A percentile compares a stretch with the other conserved stretches of the same genome.
Evolutionary conservation across 306 rosid genomes (phyloP).

Genomic region (Gastrolobium villosum): DNA sequence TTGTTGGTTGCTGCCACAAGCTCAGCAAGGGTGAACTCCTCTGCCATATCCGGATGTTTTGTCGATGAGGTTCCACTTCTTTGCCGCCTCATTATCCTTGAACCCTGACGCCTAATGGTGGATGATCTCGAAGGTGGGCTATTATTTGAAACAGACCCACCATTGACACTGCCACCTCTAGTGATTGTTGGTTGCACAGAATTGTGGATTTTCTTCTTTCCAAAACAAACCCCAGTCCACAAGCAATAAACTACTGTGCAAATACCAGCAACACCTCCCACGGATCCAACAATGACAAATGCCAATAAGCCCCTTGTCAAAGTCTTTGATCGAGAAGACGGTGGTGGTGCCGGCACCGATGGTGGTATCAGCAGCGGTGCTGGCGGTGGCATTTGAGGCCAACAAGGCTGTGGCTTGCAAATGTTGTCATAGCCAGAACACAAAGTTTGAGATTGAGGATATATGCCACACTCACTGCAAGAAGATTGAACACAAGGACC

Average conservation of each 20-base stretch:
- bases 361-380: conserved; percentile 14
- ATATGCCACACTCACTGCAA: conserved; percentile 70
- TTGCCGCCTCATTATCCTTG: conserved; percentile 89
- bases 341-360: background rate
- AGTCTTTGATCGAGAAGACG: conserved; percentile 47
- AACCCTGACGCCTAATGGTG: conserved; percentile 81
- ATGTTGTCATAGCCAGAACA: conserved; percentile 70
- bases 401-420: conserved; percentile 65
- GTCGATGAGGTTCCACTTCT: conserved; percentile 93
- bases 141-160: conserved; percentile 51
- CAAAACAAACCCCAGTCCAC: conserved; percentile 92
- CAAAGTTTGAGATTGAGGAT: conserved; percentile 60
- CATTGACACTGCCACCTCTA: conserved; percentile 74
- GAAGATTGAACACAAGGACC: conserved; percentile 81
- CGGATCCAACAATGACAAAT: conserved; percentile 83
- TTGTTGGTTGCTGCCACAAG: conserved; percentile 75
- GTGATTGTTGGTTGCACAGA: conserved; percentile 96
- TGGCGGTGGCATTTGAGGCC: conserved; percentile 28
- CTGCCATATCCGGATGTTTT: conserved; percentile 78
- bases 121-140: conserved; percentile 83
- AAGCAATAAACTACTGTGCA: conserved; percentile 75
- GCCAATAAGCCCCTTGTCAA: conserved; percentile 78
- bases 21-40: conserved; percentile 81
- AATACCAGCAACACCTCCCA: conserved; percentile 79
- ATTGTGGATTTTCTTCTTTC: conserved; percentile 83